phyloP scores from a whole-genome alignment of 495 filamentous ascomycete species.

The Podospora anserina region DNA sequence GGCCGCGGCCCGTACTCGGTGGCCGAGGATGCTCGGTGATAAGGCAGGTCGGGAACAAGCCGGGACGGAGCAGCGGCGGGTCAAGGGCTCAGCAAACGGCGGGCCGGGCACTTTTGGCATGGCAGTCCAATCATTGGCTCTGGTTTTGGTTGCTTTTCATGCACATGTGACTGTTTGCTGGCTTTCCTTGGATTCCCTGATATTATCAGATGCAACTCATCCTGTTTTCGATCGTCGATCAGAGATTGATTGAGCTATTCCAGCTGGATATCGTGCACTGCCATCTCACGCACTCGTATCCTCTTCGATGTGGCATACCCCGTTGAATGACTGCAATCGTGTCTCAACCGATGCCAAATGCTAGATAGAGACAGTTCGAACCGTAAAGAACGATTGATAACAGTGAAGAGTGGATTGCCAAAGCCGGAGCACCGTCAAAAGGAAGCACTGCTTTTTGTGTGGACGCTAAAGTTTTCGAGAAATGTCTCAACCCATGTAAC shows the following conservation, averaged over 20 bases:
- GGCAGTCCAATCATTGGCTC: neutral
- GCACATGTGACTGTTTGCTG: neutral
- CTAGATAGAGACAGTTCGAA: neutral
- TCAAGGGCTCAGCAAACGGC: neutral
- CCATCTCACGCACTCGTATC: neutral
- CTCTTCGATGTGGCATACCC: neutral
- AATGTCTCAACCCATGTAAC: conserved; percentile 7
- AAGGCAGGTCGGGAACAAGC: neutral
- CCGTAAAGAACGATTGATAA: neutral
- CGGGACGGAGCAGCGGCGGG: neutral
- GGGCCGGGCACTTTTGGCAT: neutral
- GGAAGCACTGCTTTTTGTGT: neutral
- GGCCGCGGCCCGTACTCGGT: neutral
- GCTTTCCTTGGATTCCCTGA: neutral
- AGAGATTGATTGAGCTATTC: neutral
- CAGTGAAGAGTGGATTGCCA: no score
- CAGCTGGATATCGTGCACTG: neutral
- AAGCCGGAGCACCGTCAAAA: neutral
- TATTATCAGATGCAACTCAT: neutral
- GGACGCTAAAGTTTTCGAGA: neutral
- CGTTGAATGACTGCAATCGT: neutral
- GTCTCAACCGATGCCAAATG: neutral
- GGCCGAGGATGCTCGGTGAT: neutral
- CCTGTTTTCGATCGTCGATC: neutral
- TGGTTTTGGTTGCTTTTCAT: neutral